Percentiles rank a stretch among this genome's conserved stretches.
Evolutionary conservation across 2,329 filamentous ascomycete genomes (phyloP).

Genomic region (Metarhizium robertsii): DNA sequence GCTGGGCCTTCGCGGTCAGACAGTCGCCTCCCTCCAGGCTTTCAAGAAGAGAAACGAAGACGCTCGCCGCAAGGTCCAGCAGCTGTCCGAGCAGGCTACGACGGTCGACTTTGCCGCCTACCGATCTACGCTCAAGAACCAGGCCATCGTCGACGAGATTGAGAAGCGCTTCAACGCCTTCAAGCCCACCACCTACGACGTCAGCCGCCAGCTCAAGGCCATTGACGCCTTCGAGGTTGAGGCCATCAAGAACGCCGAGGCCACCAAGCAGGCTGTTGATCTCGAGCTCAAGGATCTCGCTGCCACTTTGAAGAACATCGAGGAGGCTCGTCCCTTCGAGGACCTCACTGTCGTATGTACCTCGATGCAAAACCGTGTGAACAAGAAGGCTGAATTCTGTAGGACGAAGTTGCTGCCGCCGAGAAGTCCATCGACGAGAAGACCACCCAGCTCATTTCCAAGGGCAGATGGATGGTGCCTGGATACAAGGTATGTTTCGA

Average conservation of each 20-base stretch:
- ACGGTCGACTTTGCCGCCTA: conserved; percentile 90
- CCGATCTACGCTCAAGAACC: conserved; percentile 90
- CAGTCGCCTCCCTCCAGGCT: conserved; percentile 77
- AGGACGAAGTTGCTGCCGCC: conserved; percentile 92
- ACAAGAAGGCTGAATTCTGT: conserved; percentile 16
- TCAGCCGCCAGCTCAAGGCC: conserved; percentile 88
- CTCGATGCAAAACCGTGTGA: neutral
- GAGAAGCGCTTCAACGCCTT: conserved; percentile 90
- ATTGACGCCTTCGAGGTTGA: conserved; percentile 97
- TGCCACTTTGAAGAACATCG: conserved; percentile 94
- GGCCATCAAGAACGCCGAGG: conserved; percentile 92
- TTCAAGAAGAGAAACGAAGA: conserved; percentile 99
- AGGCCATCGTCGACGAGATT: conserved; percentile 89
- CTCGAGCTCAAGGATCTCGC: conserved; percentile 87
- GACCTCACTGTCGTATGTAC: conserved; percentile 90
- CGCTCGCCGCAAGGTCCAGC: conserved; percentile 83
- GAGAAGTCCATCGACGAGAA: conserved; percentile 97
- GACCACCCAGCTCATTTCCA: conserved; percentile 87
- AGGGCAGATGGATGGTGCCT: conserved; percentile 95
- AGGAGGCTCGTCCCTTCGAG: conserved; percentile 90
- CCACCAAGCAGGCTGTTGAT: conserved; percentile 94
- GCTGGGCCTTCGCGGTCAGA: conserved; percentile 93
- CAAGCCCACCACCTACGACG: conserved; percentile 90
- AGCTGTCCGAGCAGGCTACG: conserved; percentile 75
- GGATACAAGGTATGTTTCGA: conserved; percentile 81